Base-by-base conservation (phyloP, 2,329 filamentous ascomycete species). In the Apiospora malaysiana region DNA sequence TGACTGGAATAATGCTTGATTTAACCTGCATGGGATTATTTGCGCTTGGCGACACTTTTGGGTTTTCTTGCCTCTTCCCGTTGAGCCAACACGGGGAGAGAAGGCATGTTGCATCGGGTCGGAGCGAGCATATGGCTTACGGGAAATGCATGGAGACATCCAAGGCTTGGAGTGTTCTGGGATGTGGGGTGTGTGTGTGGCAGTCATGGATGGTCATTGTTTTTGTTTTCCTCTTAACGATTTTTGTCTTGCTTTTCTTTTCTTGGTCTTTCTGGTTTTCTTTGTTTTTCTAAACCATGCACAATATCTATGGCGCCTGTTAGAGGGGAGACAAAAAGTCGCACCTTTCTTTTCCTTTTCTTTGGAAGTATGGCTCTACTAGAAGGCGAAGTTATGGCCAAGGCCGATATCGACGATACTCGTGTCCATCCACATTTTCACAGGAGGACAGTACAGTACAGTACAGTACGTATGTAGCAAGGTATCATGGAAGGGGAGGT, bases 81-180 rank as follows among this genome's bases (percentile, higher is more conserved):
- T 63, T 18, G 21, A 47, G 27, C n/a, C 27, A 18, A 63, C 32
- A 63, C 56, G 56, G 56, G 49, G 56, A 63, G 56, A 37, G 66
- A 68, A 47, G 25, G 66, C 66, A 68, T 70, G 59, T 70, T 75
- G 74, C 74, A 75, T 75, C 45, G 72, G 74, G 69, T 37, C 68
- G 73, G 74, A 75, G 74, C 73, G 70, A 71, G 70, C 73, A 73
- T 75, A 65, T 63, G 56, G 32, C 69, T 70, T 70, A 67, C 42
- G 68, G 70, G 46, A 63, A 63, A 68, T 68, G 46, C 42, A 66
- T 69, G 65, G 65, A 67, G 16, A 67, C 65, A 46, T 67, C 12
- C 65, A 67, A 25, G 65, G 65, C 43, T 65, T 43, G 65, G 65
- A 67, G 65, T 46, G 65, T 67, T 69, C 14, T 46, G 68, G 68